Evolutionary conservation across 1,284 basidiomycete species (phyloP), one percentile per base, ranked within the genome.

Genomic region (Anthracocystis walkeri): DNA sequence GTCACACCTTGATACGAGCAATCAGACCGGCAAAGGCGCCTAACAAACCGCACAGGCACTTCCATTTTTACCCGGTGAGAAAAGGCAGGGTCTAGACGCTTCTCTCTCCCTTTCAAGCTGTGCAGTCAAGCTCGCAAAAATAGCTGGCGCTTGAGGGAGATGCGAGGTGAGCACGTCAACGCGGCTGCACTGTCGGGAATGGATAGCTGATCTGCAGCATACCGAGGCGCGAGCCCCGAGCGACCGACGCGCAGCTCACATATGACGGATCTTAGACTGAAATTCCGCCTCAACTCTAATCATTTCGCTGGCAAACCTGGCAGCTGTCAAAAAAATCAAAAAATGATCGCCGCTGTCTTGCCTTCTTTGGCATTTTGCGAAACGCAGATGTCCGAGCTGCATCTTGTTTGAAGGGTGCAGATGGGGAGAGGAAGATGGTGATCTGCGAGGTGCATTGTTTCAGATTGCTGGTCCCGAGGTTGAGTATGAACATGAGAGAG

Each of bases 181-280:
- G 12, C 35, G 35, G 12, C 10, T 38, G 35, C 35, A 38, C 35
- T 14, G 35, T 38, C 35, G 35, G 35, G 29, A 29, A 29, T 29
- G 29, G 29, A 8, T 8, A 38, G 16, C 12, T 11, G 14, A 10
- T 4, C 12, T 38, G 35, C 41, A 20, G 49, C 41, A 54, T 42
- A 31, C 54, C 66, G 61, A 65, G 46, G 58, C 58, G 63, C 63
- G 59, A 62, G 63, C 48, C 59, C 63, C 63, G 68, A 71, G 58
- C 62, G 33, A 55, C 68, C 68, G 63, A 71, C 68, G 63, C 68
- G 68, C 68, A 71, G 58, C 63, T 44, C 44, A 71, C 68, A 71
- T 65, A n/a, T 25, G 38, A 49, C 40, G 35, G 50, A 1, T 45
- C 11, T 27, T 3, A 18, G 27, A 49, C 38, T 65, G 63, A 41